Evolutionary conservation across 352 stramenopile species (phyloP).

Genomic region (Globisporangium irregulare): DNA sequence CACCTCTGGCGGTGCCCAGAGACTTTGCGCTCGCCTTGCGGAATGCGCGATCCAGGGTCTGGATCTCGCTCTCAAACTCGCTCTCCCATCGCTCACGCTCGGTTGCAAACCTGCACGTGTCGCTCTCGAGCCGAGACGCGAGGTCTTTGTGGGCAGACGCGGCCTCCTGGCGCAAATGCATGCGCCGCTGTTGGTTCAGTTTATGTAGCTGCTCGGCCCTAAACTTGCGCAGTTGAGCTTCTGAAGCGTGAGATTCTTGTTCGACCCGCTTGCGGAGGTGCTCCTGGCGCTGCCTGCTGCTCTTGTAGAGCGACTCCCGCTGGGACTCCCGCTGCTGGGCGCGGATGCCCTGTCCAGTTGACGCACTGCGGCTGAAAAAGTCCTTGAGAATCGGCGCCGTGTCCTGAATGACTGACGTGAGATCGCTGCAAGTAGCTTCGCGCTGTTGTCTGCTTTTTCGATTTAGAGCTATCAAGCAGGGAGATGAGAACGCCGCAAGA

Average conservation of each 20-base stretch:
- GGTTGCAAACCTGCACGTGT: constrained; percentile 21
- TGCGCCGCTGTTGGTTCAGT: constrained; percentile 32
- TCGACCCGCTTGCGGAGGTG: constrained; percentile 34
- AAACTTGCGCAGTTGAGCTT: constrained; percentile 21
- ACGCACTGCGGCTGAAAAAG: constrained; percentile 53
- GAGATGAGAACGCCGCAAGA: background rate
- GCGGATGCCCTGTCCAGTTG: constrained; percentile 33
- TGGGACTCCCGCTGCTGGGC: constrained; percentile 35
- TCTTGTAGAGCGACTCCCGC: constrained; percentile 40
- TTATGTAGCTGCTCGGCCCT: constrained; percentile 42
- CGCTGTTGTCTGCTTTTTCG: background rate
- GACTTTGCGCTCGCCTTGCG: constrained; percentile 30
- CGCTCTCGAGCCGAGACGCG: constrained; percentile 18
- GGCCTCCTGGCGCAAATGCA: constrained; percentile 36
- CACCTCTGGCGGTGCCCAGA: background rate
- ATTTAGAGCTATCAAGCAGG: background rate
- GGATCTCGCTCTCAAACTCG: constrained; percentile 52
- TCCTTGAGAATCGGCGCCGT: constrained; percentile 53
- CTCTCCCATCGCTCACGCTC: constrained; percentile 51
- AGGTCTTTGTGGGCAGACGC: constrained; percentile 25
- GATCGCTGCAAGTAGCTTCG: background rate
- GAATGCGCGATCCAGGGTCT: constrained; percentile 36
- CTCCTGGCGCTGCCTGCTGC: constrained; percentile 44
- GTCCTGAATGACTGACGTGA: constrained; percentile 10
- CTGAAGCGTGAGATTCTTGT: constrained; percentile 18